Evolutionary conservation across 75 land plant genomes (phyloP), one percentile per base, ranked within the genome.

Genomic region (Cryptomeria japonica): DNA sequence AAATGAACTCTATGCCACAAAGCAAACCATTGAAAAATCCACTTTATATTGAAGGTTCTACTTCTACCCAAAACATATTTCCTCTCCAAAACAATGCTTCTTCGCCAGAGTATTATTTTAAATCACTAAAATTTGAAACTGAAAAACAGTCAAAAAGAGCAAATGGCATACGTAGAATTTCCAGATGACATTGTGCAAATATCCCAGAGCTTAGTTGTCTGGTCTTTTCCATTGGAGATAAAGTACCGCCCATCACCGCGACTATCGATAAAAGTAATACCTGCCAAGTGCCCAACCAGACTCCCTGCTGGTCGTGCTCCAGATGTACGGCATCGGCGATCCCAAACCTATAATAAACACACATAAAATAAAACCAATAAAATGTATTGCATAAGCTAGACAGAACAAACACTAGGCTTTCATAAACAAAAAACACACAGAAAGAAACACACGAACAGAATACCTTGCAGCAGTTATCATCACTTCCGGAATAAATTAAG

Each of bases 171-270:
- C 97, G 89, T 88, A 41, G 80, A 8, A 85, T 87, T 87, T 83
- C 89, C 89, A 19, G 92, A 89, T 38, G 94, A 85, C 99, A 98
- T 95, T 86, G 89, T 98, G 38, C 97, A 85, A 56, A 98, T 95
- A 87, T 98, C 99, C 98, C 99, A 98, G 64, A 98, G 92, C 88
- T 98, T 98, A 41, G 91, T 93, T 13, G 94, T 87, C 88, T 98
- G 99, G 83, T 98, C 99, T 94, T 97, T 97, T 82, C 97, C 94
- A 88, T 97, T 97, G 76, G 99, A 97, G 46, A 97, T 97, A 19
- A 97, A 94, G 90, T 97, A 94, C 13, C 97, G 94, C 16, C 99
- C 99, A 93, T 97, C 99, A 84, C 95, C 97, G 70, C 98, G 93
- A 70, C 94, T 95, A 80, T 98, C 99, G 49, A 98, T 90, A 56